Evolutionary conservation across 345 rosid genomes (phyloP), one percentile per base, ranked within the genome.

Genomic region (Litchi chinensis): DNA sequence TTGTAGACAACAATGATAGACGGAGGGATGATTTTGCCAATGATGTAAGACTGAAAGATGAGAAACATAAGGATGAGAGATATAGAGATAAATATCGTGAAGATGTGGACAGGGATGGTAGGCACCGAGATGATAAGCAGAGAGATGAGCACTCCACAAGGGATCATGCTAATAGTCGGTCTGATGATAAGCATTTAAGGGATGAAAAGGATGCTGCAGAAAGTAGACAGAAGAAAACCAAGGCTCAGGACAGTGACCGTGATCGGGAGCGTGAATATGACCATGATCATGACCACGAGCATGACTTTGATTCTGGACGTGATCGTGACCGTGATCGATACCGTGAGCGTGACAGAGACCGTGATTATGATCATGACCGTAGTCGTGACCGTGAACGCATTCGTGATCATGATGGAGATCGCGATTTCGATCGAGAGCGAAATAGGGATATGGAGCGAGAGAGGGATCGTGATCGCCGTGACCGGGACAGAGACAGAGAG

Each of bases 21-120:
- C 89, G 77, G 44, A 83, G 76, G 81, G 95, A 89, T 83, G 94
- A 91, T 80, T 76, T 75, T 84, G 71, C 67, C 26, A 89, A 86
- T 84, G 93, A 91, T 76, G 92, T 84, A 64, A 92, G 83, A 54
- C 82, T 75, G 3, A 96, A 88, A 75, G 97, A 86, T 74, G 97
- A 89, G 83, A 96, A 88, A 81, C 76, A 76, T 78, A 87, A 87
- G 83, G 93, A 89, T 78, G 93, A 86, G 40, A 91, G 79, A 71
- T 80, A 86, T 77, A 85, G 81, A 78, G 93, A 87, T 56, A 89
- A 86, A 81, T 79, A 85, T 48, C 80, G 83, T 59, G 97, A 92
- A 75, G 91, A 79, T 63, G 70, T 64, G 11, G 91, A 90, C 72
- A 84, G 82, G 82, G 98, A 91, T 75, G 84, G 78, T 71, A 92